Conservation (phyloP, 2,329 filamentous ascomycete genomes). For the Chrysoporthe puriensis region DNA sequence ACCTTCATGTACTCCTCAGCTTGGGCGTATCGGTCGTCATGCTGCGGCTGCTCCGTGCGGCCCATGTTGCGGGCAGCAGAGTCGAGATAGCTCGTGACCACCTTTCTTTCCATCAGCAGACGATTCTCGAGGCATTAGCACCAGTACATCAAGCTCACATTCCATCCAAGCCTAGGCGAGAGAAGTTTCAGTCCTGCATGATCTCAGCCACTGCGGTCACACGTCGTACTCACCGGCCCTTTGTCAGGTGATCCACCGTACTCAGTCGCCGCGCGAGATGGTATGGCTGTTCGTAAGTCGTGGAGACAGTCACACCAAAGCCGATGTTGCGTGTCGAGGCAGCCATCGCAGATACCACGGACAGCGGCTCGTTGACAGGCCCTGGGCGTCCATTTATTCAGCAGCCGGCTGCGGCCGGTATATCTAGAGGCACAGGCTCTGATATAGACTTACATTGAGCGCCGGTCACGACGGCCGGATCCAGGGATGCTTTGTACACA, state of each 20-base stretch:
- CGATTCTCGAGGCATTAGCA: neutral
- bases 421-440: neutral
- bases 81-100: constrained; percentile 71
- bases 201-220: neutral
- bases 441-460: constrained; percentile 55
- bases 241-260: constrained; percentile 69
- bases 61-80: constrained; percentile 68
- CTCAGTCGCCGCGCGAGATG: constrained; percentile 67
- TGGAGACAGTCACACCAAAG: constrained; percentile 69
- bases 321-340: constrained; percentile 68
- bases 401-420: neutral
- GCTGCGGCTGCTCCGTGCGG: constrained; percentile 58
- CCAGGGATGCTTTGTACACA: constrained; percentile 65
- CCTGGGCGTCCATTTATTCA: neutral
- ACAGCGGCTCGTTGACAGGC: constrained; percentile 71
- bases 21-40: constrained; percentile 63
- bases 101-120: constrained; percentile 34
- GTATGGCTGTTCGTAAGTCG: constrained; percentile 72
- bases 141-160: constrained; percentile 37
- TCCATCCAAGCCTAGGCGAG: constrained; percentile 48
- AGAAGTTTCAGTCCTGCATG: neutral
- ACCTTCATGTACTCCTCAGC: constrained; percentile 66
- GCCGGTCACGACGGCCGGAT: constrained; percentile 62
- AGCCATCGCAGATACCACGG: constrained; percentile 68
- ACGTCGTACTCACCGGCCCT: constrained; percentile 49